phyloP scores from a whole-genome alignment of 2,329 filamentous ascomycete species.

The Uncinocarpus reesii region DNA sequence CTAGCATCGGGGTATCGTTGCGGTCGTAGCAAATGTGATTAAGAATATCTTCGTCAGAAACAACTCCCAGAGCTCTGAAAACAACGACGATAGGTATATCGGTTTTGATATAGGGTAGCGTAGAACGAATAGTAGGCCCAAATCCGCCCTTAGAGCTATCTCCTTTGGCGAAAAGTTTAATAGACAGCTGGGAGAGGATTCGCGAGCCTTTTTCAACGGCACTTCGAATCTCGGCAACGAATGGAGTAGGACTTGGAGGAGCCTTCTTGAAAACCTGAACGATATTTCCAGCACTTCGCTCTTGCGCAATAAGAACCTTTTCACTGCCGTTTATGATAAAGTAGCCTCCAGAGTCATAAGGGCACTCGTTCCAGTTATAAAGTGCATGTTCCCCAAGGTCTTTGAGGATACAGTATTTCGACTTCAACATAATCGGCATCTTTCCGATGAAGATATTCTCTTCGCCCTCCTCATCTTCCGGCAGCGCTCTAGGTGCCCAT shows the following conservation, averaged over 20 bases:
- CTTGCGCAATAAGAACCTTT: slow-evolving; percentile 95
- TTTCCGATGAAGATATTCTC: slow-evolving; percentile 86
- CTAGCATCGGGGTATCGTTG: slow-evolving; percentile 91
- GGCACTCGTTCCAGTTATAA: slow-evolving; percentile 89
- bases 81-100: slow-evolving; percentile 92
- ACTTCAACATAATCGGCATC: slow-evolving; percentile 96
- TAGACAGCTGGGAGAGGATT: slow-evolving; percentile 80
- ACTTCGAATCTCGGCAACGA: slow-evolving; percentile 90
- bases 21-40: slow-evolving; percentile 97
- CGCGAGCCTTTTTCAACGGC: slow-evolving; percentile 93
- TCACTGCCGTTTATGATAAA: slow-evolving; percentile 99
- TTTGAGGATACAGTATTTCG: slow-evolving; percentile 82
- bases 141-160: slow-evolving; percentile 68
- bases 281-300: slow-evolving; percentile 94
- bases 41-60: slow-evolving; percentile 94
- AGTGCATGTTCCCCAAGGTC: slow-evolving; percentile 74
- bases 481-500: slow-evolving; percentile 39
- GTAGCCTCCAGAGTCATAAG: slow-evolving; percentile 96
- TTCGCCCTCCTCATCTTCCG: slow-evolving; percentile 47
- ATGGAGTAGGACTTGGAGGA: slow-evolving; percentile 79
- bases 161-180: slow-evolving; percentile 82
- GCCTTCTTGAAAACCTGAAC: slow-evolving; percentile 99
- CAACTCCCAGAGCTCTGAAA: slow-evolving; percentile 87
- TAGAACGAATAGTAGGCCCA: slow-evolving; percentile 80
- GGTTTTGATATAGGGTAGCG: slow-evolving; percentile 83